Conservation (phyloP, 345 rosid genomes). For the Firmiana major region DNA sequence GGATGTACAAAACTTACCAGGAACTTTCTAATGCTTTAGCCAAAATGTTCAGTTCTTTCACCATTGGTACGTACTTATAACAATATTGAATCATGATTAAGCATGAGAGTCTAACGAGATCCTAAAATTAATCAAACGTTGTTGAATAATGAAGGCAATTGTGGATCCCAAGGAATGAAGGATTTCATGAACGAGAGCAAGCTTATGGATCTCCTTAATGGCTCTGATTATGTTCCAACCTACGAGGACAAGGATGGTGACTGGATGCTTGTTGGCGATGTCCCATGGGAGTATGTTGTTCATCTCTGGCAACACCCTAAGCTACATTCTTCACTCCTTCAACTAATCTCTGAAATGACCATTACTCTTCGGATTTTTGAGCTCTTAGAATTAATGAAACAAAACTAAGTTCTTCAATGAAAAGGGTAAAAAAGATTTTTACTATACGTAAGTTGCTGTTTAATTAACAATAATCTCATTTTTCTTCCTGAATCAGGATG, state of each 20-base stretch:
- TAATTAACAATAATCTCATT: neutral
- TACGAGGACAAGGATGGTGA: constrained; percentile 96
- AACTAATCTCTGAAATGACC: neutral
- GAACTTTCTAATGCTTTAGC: constrained; percentile 64
- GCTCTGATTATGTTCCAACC: constrained; percentile 78
- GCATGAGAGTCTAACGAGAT: neutral
- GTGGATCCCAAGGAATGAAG: constrained; percentile 80
- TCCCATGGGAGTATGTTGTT: constrained; percentile 80
- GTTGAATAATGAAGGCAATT: constrained; percentile 29
- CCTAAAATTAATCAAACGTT: no score
- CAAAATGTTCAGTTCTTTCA: constrained; percentile 83
- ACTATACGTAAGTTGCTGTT: neutral
- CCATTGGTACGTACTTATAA: constrained; percentile 39
- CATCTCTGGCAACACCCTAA: neutral
- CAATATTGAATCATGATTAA: neutral
- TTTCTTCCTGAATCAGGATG: constrained; percentile 43
- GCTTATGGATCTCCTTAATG: constrained; percentile 60
- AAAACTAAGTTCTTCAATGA: neutral
- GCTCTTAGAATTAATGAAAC: neutral
- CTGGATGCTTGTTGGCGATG: constrained; percentile 97
- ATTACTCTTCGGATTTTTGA: neutral
- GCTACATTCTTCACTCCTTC: neutral
- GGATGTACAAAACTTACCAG: constrained; percentile 60
- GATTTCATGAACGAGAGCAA: constrained; percentile 75
- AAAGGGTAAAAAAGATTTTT: no score